Conservation (phyloP, 768 basidiomycete genomes). For the Suillus americanus region DNA sequence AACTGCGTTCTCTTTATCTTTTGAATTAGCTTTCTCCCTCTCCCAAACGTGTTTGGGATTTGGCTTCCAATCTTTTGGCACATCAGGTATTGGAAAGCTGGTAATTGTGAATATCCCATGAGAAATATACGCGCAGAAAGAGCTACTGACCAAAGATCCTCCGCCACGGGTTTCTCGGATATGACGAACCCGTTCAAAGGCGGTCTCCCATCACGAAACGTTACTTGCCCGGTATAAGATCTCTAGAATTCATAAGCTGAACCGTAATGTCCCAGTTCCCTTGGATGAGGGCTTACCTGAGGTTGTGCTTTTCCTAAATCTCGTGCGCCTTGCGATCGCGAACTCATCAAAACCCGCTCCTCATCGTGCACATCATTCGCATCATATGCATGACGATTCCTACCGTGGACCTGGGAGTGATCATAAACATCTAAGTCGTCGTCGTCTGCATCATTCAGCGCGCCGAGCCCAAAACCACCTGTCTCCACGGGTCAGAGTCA, state of each 20-base stretch:
- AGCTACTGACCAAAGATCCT: slow-evolving; percentile 62
- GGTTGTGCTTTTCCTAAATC: slow-evolving; percentile 1
- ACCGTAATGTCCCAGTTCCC: not conserved
- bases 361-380: slow-evolving; percentile 63
- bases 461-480: slow-evolving; percentile 90
- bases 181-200: slow-evolving; percentile 78
- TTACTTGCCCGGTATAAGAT: slow-evolving; percentile 12
- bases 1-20: slow-evolving; percentile 46
- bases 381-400: slow-evolving; percentile 66
- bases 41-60: slow-evolving; percentile 80
- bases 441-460: slow-evolving; percentile 91
- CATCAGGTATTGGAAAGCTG: slow-evolving; percentile 83
- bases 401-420: slow-evolving; percentile 31
- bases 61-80: slow-evolving; percentile 85
- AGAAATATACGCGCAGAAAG: not conserved
- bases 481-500: slow-evolving; percentile 9
- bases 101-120: not conserved
- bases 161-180: slow-evolving; percentile 62
- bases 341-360: slow-evolving; percentile 45
- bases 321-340: slow-evolving; percentile 19
- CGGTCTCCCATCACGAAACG: slow-evolving; percentile 74
- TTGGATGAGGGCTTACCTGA: slow-evolving; percentile 8
- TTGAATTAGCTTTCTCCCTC: slow-evolving; percentile 35
- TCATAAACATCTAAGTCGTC: slow-evolving; percentile 90
- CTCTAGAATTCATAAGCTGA: slow-evolving; percentile 24